phyloP scores from a whole-genome alignment of 495 filamentous ascomycete species.

The Neurospora intermedia region DNA sequence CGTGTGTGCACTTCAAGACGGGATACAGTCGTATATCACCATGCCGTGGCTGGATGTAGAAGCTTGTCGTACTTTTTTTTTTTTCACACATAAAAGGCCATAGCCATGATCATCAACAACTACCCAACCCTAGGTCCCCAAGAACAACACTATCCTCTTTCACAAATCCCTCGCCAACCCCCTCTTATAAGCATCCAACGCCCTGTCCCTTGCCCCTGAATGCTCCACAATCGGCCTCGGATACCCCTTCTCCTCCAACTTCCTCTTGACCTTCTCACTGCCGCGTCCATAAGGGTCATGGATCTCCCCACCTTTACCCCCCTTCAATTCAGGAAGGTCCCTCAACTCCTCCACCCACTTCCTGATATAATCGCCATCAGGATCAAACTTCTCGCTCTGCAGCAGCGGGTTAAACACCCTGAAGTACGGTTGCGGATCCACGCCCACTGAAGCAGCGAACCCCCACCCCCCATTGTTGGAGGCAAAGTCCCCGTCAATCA shows the following conservation, averaged over 20 bases:
- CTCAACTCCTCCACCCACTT: slow-evolving; percentile 63
- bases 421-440: slow-evolving; percentile 89
- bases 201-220: slow-evolving; percentile 50
- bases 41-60: background rate
- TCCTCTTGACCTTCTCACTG: slow-evolving; percentile 41
- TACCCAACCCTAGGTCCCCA: background rate
- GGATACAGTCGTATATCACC: background rate
- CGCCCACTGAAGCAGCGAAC: slow-evolving; percentile 67
- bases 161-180: slow-evolving; percentile 13
- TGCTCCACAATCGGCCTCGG: slow-evolving; percentile 68
- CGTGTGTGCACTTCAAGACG: background rate
- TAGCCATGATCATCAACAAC: background rate
- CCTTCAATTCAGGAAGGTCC: slow-evolving; percentile 29
- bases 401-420: slow-evolving; percentile 80
- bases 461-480: slow-evolving; percentile 92
- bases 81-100: background rate
- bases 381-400: slow-evolving; percentile 79
- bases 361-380: slow-evolving; percentile 56
- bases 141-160: background rate
- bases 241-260: slow-evolving; percentile 59
- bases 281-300: slow-evolving; percentile 70
- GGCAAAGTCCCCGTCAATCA: slow-evolving; percentile 89
- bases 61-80: background rate
- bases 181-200: slow-evolving; percentile 62
- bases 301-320: slow-evolving; percentile 33